A percentile compares a stretch with the other conserved stretches of the same genome.
phyloP scores from a whole-genome alignment of 495 filamentous ascomycete species.

The Baudoinia panamericana region DNA sequence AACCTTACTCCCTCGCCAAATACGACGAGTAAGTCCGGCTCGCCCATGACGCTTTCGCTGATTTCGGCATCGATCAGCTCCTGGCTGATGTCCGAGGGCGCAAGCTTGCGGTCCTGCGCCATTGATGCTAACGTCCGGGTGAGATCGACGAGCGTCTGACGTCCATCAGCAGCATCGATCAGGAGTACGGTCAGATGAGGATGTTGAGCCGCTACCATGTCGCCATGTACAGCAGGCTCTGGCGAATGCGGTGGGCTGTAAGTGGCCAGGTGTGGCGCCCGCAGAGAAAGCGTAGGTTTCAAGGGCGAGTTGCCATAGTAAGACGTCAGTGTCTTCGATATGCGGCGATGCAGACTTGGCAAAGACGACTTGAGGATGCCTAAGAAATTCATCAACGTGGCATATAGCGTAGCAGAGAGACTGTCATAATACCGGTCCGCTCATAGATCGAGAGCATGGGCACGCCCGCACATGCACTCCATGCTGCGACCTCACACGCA shows the following conservation, averaged over 20 bases:
- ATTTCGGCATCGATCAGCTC: slow-evolving; percentile 89
- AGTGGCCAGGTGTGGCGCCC: slow-evolving; percentile 59
- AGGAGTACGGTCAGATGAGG: slow-evolving; percentile 69
- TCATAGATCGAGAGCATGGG: slow-evolving; percentile 80
- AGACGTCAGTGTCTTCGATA: slow-evolving; percentile 57
- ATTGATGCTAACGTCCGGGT: slow-evolving; percentile 91
- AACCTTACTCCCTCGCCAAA: slow-evolving; percentile 71
- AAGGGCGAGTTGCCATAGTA: slow-evolving; percentile 72
- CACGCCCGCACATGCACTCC: slow-evolving; percentile 81
- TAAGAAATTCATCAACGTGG: slow-evolving; percentile 23
- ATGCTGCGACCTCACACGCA: slow-evolving; percentile 75
- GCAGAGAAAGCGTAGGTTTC: slow-evolving; percentile 49
- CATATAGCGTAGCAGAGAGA: not conserved
- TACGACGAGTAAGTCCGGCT: slow-evolving; percentile 80
- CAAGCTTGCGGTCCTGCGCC: slow-evolving; percentile 77
- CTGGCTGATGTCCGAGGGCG: slow-evolving; percentile 59
- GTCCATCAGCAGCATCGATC: slow-evolving; percentile 74
- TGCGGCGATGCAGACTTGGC: slow-evolving; percentile 56
- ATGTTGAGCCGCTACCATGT: not conserved
- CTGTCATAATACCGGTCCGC: slow-evolving; percentile 50
- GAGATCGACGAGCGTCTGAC: slow-evolving; percentile 84
- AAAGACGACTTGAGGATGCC: slow-evolving; percentile 79
- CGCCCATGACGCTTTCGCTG: slow-evolving; percentile 54
- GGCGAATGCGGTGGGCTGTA: slow-evolving; percentile 32
- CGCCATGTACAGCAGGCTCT: slow-evolving; percentile 11